Evolutionary conservation across 1,284 basidiomycete species (phyloP), one percentile per base, ranked within the genome.

Genomic region (Moesziomyces globuligerus): DNA sequence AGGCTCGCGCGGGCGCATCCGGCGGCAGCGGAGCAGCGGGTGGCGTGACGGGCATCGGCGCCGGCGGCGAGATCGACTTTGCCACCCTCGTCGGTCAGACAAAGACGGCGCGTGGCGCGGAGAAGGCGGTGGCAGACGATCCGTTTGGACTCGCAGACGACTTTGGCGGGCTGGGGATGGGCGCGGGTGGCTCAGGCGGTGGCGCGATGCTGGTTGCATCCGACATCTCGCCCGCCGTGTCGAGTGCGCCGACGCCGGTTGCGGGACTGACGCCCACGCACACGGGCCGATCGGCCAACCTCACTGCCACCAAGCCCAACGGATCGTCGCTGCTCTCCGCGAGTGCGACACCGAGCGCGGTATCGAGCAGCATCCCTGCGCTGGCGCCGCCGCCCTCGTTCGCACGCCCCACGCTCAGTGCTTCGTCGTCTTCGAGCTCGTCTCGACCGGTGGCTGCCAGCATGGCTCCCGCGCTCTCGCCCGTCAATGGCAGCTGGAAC

Each of bases 1-100:
- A 42, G 6, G 37, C 32, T 3, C 13, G 28, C 8, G 23, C 36
- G 10, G 36, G 9, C 29, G 37, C 18, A 9, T 28, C 21, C 6
- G 59, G 59, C n/a, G 48, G 29, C 0, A 61, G 54, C 10, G 64
- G 55, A 1, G 21, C n/a, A 8, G 56, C 41, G 7, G 64, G 50
- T 26, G 66, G 59, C n/a, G 62, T 66, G n/a, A 71, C 58, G 5
- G 71, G 55, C 13, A 70, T 74, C 24, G 68, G 58, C 9, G 48
- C 66, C 5, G 60, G 56, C 6, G 78, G 75, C 13, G 79, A 81
- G 48, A 71, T 81, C 20, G 79, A 79, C 38, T 81, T 81, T 51
- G 79, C 74, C 5, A 75, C 77, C 10, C 43, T 81, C 10, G 76
- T 81, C 1, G 78, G 80, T 9, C 66, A 72, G 42, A 69, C 68